Percentiles rank a stretch among this genome's conserved stretches.
phyloP scores from a whole-genome alignment of 1,284 basidiomycete species.

The Mycosarcoma maydis region DNA sequence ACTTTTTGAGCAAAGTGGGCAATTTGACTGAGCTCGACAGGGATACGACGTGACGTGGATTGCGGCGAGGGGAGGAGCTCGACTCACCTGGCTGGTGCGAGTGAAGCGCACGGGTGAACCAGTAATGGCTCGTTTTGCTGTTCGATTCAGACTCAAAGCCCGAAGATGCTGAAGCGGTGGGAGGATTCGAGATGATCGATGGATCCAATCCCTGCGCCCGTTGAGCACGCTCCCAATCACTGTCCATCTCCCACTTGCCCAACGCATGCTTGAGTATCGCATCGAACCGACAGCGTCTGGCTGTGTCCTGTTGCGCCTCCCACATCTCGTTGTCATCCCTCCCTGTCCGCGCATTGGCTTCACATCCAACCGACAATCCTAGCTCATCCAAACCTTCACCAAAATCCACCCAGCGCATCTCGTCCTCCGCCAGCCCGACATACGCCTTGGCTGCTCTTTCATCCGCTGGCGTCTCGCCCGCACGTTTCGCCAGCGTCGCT shows the following conservation, averaged over 20 bases:
- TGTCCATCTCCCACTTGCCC: constrained; percentile 52
- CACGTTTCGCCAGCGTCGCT: constrained; percentile 17
- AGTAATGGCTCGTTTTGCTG: constrained; percentile 5
- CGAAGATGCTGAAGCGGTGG: not conserved
- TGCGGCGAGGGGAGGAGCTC: not conserved
- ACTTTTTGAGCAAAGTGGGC: constrained; percentile 24
- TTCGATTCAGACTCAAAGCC: not conserved
- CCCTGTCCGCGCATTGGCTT: not conserved
- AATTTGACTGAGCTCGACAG: constrained; percentile 38
- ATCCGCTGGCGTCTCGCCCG: constrained; percentile 41
- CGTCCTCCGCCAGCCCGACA: constrained; percentile 46
- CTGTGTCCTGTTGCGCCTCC: constrained; percentile 34
- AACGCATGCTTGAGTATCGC: constrained; percentile 44
- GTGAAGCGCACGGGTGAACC: constrained; percentile 30
- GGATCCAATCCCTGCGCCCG: constrained; percentile 34
- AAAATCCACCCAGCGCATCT: constrained; percentile 46
- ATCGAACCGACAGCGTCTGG: constrained; percentile 34
- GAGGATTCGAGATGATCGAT: constrained; percentile 3
- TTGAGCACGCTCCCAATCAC: constrained; percentile 48
- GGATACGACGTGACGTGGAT: constrained; percentile 25
- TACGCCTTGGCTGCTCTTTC: constrained; percentile 47
- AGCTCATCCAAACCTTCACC: constrained; percentile 27
- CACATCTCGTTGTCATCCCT: constrained; percentile 9
- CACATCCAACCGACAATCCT: constrained; percentile 17
- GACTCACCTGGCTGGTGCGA: constrained; percentile 36